phyloP scores from a whole-genome alignment of 2,329 filamentous ascomycete species.

The Myriosclerotinia duriaeana region DNA sequence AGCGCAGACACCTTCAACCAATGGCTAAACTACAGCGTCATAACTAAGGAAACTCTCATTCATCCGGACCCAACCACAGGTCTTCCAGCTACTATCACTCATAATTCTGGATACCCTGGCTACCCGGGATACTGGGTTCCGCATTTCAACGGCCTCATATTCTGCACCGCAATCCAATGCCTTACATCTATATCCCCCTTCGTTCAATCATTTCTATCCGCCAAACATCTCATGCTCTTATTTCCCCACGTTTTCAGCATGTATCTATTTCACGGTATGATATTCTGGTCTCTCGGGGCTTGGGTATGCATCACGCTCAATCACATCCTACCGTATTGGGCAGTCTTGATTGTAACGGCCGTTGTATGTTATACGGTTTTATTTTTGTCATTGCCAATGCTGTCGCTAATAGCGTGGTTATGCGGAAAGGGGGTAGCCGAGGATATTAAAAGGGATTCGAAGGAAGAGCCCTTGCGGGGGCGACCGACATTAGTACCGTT shows the following conservation, averaged over 20 bases:
- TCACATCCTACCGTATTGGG: constrained; percentile 35
- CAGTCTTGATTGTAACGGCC: constrained; percentile 13
- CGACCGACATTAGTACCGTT: constrained; percentile 27
- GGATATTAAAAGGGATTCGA: constrained; percentile 27
- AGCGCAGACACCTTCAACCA: constrained; percentile 26
- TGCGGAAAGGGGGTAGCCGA: constrained; percentile 29
- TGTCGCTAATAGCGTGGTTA: constrained; percentile 34
- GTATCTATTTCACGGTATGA: constrained; percentile 48
- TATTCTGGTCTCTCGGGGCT: constrained; percentile 40
- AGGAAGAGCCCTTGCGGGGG: constrained; percentile 23
- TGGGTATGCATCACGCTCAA: constrained; percentile 32
- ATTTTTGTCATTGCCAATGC: constrained; percentile 27
- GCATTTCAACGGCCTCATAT: constrained; percentile 47
- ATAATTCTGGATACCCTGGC: constrained; percentile 31
- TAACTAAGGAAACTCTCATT: constrained; percentile 45
- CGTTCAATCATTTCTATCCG: constrained; percentile 46
- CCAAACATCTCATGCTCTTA: constrained; percentile 44
- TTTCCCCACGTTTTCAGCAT: constrained; percentile 53
- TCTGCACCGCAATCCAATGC: constrained; percentile 41
- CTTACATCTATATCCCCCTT: constrained; percentile 42
- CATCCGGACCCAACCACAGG: constrained; percentile 46
- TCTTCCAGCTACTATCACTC: constrained; percentile 41
- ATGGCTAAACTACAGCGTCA: constrained; percentile 26
- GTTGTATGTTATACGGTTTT: constrained; percentile 15
- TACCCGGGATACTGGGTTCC: constrained; percentile 47